Percentiles rank a stretch among this genome's conserved stretches.
phyloP scores from a whole-genome alignment of 1,284 basidiomycete species.

The Apiotrichum laibachii region DNA sequence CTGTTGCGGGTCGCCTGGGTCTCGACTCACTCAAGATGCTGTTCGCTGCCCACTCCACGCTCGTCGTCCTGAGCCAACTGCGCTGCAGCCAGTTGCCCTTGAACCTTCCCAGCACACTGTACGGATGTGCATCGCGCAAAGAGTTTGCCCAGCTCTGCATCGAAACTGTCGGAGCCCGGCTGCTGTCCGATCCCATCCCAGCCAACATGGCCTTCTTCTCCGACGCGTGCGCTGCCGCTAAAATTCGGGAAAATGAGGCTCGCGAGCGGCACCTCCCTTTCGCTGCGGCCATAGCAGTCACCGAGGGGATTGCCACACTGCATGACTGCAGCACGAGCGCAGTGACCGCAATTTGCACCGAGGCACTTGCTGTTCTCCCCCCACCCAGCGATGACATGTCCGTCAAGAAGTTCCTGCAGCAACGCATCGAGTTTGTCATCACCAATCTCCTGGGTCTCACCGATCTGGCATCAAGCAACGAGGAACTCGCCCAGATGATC shows the following conservation, averaged over 20 bases:
- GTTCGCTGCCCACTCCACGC: slow-evolving; percentile 74
- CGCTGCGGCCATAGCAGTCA: slow-evolving; percentile 26
- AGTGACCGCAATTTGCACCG: not conserved
- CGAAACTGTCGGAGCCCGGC: slow-evolving; percentile 20
- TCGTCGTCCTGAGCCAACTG: slow-evolving; percentile 55
- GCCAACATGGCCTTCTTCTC: slow-evolving; percentile 20
- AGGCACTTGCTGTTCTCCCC: slow-evolving; percentile 1
- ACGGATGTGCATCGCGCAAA: slow-evolving; percentile 36
- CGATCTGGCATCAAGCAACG: slow-evolving; percentile 14
- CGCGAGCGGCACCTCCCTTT: slow-evolving; percentile 23
- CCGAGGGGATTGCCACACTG: not conserved
- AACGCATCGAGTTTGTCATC: slow-evolving; percentile 24
- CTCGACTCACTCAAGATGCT: slow-evolving; percentile 63
- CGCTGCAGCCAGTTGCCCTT: slow-evolving; percentile 57
- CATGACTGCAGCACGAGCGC: not conserved
- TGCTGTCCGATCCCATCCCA: slow-evolving; percentile 7
- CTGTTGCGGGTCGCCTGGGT: slow-evolving; percentile 68
- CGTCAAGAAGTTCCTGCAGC: not conserved
- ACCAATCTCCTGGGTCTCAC: slow-evolving; percentile 25
- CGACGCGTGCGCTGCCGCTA: slow-evolving; percentile 33
- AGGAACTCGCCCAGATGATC: not conserved
- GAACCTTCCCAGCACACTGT: slow-evolving; percentile 63
- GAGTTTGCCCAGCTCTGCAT: slow-evolving; percentile 30
- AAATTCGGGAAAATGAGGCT: slow-evolving; percentile 9
- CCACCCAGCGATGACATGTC: not conserved